Conservation (phyloP, 768 basidiomycete genomes). For the Vishniacozyma victoriae region DNA sequence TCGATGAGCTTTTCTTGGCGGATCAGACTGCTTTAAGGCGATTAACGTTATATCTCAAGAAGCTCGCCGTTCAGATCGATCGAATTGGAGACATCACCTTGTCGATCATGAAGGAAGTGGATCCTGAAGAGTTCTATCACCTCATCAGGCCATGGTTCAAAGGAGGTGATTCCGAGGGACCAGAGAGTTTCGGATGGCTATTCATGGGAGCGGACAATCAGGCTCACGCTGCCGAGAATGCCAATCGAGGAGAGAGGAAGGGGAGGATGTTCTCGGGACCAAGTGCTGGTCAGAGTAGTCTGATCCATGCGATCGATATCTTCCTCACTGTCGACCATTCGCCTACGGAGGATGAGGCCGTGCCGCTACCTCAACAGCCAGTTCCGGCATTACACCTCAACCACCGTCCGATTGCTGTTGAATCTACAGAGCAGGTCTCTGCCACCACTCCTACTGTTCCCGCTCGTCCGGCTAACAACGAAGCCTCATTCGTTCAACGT, state of each 20-base stretch:
- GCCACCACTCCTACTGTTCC: not conserved
- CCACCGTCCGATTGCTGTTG: not conserved
- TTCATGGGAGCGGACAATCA: slow-evolving; percentile 67
- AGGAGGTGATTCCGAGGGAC: slow-evolving; percentile 61
- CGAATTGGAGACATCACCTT: slow-evolving; percentile 60
- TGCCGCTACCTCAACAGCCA: not conserved
- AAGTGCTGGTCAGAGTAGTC: slow-evolving; percentile 86
- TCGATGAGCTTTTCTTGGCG: slow-evolving; percentile 84
- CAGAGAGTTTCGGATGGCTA: slow-evolving; percentile 49
- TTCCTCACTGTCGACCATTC: slow-evolving; percentile 49
- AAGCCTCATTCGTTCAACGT: slow-evolving; percentile 69
- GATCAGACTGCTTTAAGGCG: slow-evolving; percentile 61
- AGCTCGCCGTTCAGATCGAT: slow-evolving; percentile 62
- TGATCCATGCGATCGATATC: slow-evolving; percentile 56
- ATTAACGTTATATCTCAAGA: slow-evolving; percentile 61
- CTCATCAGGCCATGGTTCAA: slow-evolving; percentile 87
- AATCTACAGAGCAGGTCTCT: not conserved
- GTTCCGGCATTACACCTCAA: not conserved
- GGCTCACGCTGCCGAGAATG: slow-evolving; percentile 32
- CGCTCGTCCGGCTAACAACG: slow-evolving; percentile 7
- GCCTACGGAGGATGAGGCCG: slow-evolving; percentile 35
- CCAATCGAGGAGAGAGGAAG: slow-evolving; percentile 8
- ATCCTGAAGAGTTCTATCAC: slow-evolving; percentile 77
- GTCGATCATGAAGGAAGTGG: slow-evolving; percentile 62
- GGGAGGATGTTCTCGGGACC: slow-evolving; percentile 64